Evolutionary conservation across 2,329 filamentous ascomycete species (phyloP), one percentile per base, ranked within the genome.

Genomic region (Graphilbum sp.): DNA sequence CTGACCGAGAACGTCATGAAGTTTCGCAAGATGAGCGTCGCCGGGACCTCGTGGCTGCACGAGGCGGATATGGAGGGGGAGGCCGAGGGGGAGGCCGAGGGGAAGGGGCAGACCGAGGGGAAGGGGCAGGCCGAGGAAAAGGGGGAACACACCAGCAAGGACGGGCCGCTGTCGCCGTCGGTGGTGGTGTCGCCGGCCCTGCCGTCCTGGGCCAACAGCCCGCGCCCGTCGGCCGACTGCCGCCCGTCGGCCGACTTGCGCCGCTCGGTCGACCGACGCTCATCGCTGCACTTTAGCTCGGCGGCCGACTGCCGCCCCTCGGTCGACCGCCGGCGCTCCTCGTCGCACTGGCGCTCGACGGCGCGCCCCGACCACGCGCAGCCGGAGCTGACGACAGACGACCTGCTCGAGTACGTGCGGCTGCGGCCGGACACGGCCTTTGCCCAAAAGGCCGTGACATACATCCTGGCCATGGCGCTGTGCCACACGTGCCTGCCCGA

Each of bases 1-100:
- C 62, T 96, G 46, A 96, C 87, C 2, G 86, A 95, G 49, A 96
- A 96, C 47, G 68, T 85, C 11, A 95, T 96, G 88, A 84, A 85
- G 44, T 95, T 95, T 53, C 79, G 87, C 32, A 94, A 92, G 54
- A 69, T 95, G 57, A 93, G 82, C 48, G 76, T 95, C 24, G 86
- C 83, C 3, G 87, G 87, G 7, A 86, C 82, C 1, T 79, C 86
- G 1, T 94, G 87, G 85, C 62, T 90, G 24, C 87, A 94, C 47
- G 79, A 90, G 50, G 66, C 69, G 43, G 84, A 92, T 51, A 48
- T 50, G 9, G 40, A 39, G 12, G 34, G 18, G 10, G 31, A 24
- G 8, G 25, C 11, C 12, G 15, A 4, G 20, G 25, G 33, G 15
- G 32, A 15, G 11, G 24, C 40, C 4, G 46, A 49, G 17, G 39